Conservation (phyloP, 2,329 filamentous ascomycete species). For the Orbilia brochopaga region DNA sequence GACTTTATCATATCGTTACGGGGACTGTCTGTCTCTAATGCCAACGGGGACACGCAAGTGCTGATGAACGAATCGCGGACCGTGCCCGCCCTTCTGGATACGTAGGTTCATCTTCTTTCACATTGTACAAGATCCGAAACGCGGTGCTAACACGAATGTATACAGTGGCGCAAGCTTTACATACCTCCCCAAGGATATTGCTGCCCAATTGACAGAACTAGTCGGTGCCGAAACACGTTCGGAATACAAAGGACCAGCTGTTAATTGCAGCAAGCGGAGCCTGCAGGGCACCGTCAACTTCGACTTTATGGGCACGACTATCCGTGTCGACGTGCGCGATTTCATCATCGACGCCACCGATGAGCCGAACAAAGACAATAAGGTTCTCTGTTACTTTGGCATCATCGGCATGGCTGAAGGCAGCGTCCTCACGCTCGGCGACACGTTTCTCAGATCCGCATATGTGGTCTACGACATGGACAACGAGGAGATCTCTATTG, state of each 20-base stretch:
- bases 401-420: conserved; percentile 66
- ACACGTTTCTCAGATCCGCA: conserved; percentile 75
- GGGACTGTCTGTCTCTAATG: conserved; percentile 60
- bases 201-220: conserved; percentile 43
- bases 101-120: conserved; percentile 55
- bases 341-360: conserved; percentile 61
- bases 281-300: conserved; percentile 62
- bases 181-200: conserved; percentile 53
- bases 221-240: conserved; percentile 63
- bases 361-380: conserved; percentile 64
- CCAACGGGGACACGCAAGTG: conserved; percentile 56
- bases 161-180: conserved; percentile 53
- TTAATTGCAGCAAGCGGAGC: conserved; percentile 65
- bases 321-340: conserved; percentile 66
- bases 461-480: conserved; percentile 77
- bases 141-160: conserved; percentile 8
- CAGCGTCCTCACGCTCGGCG: conserved; percentile 69
- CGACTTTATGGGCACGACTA: conserved; percentile 64
- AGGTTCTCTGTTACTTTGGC: conserved; percentile 70
- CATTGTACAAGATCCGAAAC: not conserved
- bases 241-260: conserved; percentile 65
- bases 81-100: conserved; percentile 72
- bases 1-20: conserved; percentile 76
- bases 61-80: conserved; percentile 62
- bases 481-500: conserved; percentile 74